Evolutionary conservation across 768 basidiomycete genomes (phyloP), one percentile per base, ranked within the genome.

Genomic region (Serendipita vermifera): DNA sequence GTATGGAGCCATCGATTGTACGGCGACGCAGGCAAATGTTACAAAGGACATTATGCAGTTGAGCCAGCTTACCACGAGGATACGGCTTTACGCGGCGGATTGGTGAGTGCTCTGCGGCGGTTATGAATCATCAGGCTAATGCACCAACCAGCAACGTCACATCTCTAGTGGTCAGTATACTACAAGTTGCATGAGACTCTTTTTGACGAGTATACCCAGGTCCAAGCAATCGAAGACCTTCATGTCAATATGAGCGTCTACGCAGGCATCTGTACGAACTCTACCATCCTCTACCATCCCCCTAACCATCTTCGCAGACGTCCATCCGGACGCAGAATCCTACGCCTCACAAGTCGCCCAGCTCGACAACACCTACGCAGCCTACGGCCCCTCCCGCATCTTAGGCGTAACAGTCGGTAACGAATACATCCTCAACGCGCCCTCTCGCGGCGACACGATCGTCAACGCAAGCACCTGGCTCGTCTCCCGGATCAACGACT

Each of bases 401-500:
- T 15, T 22, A 15, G 46, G 46, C 24, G 46, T 51, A 5, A 51
- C 46, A 4, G 46, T 51, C 32, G 46, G 46, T 24, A 51, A 51
- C 46, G 46, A 51, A 31, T 51, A 51, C 32, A 15, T 51, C 9
- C 27, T 51, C 7, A 51, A 51, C 46, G 46, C 46, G 5, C 46
- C 46, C 46, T 51, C 46, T n/a, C 9, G 46, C n/a, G 46, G 46
- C 29, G 46, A 51, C 24, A 51, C 46, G 22, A 51, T 51, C 27
- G 15, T n/a, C 22, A 51, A 51, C 29, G 46, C 46, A 15, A 51
- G 22, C 46, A 26, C 46, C 6, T 51, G 46, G 46, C 20, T 51
- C 4, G 31, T 22, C 17, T 51, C 46, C 17, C 46, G 46, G 31
- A 51, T 51, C 22, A 26, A 22, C 46, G 46, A 51, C 46, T 51